Conservation (phyloP, 2,329 filamentous ascomycete genomes). For the Phialophora verrucosa region DNA sequence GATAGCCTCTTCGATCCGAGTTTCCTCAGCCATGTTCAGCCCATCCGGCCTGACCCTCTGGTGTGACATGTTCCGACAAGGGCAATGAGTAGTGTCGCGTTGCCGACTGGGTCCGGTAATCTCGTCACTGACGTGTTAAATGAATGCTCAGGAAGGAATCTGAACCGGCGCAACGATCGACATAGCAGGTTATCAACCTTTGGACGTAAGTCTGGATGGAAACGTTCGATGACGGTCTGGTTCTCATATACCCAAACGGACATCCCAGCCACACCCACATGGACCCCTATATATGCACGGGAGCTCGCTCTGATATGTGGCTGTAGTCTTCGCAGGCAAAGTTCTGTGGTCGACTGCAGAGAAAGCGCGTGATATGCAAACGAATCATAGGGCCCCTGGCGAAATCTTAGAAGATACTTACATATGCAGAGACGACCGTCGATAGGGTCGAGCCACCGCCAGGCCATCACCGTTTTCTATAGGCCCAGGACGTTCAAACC, state of each 20-base stretch:
- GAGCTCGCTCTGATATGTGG: conserved; percentile 7
- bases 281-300: conserved; percentile 20
- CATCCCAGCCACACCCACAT: conserved; percentile 11
- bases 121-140: conserved; percentile 4
- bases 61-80: conserved; percentile 19
- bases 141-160: not conserved
- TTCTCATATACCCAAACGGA: not conserved
- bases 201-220: not conserved
- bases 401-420: conserved; percentile 10
- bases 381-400: conserved; percentile 18
- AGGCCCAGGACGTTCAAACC: conserved; percentile 19
- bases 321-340: conserved; percentile 12
- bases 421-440: conserved; percentile 8
- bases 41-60: conserved; percentile 14
- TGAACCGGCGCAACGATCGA: conserved; percentile 2
- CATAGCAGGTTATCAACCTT: not conserved
- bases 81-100: not conserved
- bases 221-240: not conserved
- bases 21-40: conserved; percentile 11
- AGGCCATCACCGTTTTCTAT: conserved; percentile 15
- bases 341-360: conserved; percentile 4
- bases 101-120: conserved; percentile 1
- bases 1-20: conserved; percentile 24
- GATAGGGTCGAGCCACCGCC: conserved; percentile 20
- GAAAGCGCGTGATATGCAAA: conserved; percentile 16